Evolutionary conservation across 768 basidiomycete species (phyloP), one percentile per base, ranked within the genome.

Genomic region (Botryobasidium botryosum): DNA sequence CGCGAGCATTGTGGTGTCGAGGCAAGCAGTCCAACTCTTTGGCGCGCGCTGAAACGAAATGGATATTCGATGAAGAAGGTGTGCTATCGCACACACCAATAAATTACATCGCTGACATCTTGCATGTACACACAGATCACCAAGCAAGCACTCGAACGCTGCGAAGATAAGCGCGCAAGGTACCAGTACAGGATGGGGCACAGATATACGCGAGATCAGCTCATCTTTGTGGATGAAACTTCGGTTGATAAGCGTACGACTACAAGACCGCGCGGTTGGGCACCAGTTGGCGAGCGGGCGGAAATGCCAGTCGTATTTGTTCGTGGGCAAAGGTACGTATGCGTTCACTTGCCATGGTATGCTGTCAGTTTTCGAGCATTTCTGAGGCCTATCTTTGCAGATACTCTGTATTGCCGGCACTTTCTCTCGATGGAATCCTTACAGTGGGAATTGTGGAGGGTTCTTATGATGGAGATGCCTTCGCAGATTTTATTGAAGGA

Each of bases 401-500:
- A 32, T 48, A 48, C 39, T 48, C 47, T 4, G 6, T 48, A 6
- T 35, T 48, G 15, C 47, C 47, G 13, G 47, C 47, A 4, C 21
- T 48, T n/a, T 44, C 47, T 18, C 6, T 48, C 3, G 47, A 48
- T 17, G 47, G 47, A 4, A 36, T 46, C 7, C 26, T 48, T 15
- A 6, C 12, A 5, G 13, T 33, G 13, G 32, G 38, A 17, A 48
- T 48, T 24, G 20, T 41, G 15, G 35, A 41, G 18, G 47, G 44
- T 10, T 39, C 42, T 17, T 44, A 28, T 32, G 33, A 23, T 20
- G 31, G 15, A 17, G 32, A 31, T 6, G 20, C 36, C 26, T 61
- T 61, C 43, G 26, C 25, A 5, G 13, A 43, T 6, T 61, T 56
- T 43, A 49, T 61, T 42, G 49, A 55, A 0, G 31, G 24, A 18